Evolutionary conservation across 306 rosid genomes (phyloP).

Genomic region (Benincasa hispida): DNA sequence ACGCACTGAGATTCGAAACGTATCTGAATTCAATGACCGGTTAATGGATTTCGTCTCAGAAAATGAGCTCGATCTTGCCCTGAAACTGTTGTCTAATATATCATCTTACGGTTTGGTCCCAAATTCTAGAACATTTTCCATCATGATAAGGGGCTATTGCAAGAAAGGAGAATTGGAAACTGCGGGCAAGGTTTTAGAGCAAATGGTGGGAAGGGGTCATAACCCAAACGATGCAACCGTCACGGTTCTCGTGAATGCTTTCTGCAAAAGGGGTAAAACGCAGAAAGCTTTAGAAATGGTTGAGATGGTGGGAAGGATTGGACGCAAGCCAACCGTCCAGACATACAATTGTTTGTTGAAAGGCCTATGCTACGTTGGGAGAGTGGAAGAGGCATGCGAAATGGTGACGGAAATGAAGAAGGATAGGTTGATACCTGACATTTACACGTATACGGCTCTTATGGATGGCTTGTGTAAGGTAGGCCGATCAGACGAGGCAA

Average conservation of each 20-base stretch:
- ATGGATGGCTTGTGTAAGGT: slow-evolving; percentile 84
- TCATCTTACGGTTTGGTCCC: slow-evolving; percentile 28
- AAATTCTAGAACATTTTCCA: slow-evolving; percentile 45
- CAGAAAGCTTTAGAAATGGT: slow-evolving; percentile 55
- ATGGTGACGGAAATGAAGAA: slow-evolving; percentile 37
- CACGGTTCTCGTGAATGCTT: slow-evolving; percentile 35
- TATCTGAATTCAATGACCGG: slow-evolving; percentile 37
- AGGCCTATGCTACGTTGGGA: slow-evolving; percentile 76
- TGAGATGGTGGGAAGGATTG: slow-evolving; percentile 27
- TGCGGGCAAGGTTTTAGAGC: slow-evolving; percentile 30
- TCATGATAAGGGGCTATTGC: slow-evolving; percentile 47
- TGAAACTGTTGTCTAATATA: slow-evolving; percentile 20
- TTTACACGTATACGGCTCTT: slow-evolving; percentile 51
- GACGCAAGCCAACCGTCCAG: slow-evolving; percentile 33
- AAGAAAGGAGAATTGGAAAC: slow-evolving; percentile 32
- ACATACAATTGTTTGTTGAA: slow-evolving; percentile 60
- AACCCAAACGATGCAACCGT: slow-evolving; percentile 31
- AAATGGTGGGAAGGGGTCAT: slow-evolving; percentile 44
- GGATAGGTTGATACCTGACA: slow-evolving; percentile 29
- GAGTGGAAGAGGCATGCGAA: slow-evolving; percentile 68
- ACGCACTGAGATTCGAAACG: slow-evolving; percentile 11
- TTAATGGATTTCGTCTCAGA: slow-evolving; percentile 36
- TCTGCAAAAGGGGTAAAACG: slow-evolving; percentile 51
- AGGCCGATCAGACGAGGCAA: slow-evolving; percentile 67
- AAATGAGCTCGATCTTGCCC: slow-evolving; percentile 22